phyloP scores from a whole-genome alignment of 2,329 filamentous ascomycete species.

The Celoporthe dispersa region DNA sequence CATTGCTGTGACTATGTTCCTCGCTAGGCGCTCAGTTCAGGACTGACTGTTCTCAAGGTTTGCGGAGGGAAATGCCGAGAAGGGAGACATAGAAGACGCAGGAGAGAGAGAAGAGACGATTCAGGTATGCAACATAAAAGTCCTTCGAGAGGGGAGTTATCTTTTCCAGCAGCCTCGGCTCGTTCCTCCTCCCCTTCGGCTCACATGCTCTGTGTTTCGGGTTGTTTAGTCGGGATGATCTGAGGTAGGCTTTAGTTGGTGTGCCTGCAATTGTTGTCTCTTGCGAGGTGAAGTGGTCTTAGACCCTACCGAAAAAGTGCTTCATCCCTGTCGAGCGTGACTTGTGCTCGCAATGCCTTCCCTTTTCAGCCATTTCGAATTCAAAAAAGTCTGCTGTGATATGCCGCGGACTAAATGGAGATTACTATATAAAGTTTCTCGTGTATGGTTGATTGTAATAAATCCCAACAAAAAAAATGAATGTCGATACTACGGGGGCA shows the following conservation, averaged over 20 bases:
- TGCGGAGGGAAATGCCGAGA: not conserved
- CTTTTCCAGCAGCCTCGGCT: not conserved
- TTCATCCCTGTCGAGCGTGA: not conserved
- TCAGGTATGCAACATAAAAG: not conserved
- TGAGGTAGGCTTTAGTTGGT: not conserved
- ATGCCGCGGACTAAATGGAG: not conserved
- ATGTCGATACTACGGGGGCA: not conserved
- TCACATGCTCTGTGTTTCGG: not conserved
- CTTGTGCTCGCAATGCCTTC: not conserved
- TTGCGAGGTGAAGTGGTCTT: not conserved
- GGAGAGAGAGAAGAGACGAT: not conserved
- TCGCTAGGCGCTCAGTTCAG: not conserved
- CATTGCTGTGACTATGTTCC: not conserved
- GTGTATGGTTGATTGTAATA: not conserved
- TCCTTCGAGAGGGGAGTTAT: not conserved
- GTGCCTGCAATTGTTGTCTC: not conserved
- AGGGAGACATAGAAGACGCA: not conserved
- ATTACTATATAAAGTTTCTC: not conserved
- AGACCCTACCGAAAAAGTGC: no score
- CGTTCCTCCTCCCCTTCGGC: not conserved
- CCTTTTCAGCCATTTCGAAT: not conserved
- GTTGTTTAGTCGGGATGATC: not conserved
- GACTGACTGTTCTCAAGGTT: not conserved
- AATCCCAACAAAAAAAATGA: no score
- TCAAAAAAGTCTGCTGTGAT: not conserved